Base-by-base conservation (phyloP, 495 filamentous ascomycete genomes). In the Usnea hakonensis region DNA sequence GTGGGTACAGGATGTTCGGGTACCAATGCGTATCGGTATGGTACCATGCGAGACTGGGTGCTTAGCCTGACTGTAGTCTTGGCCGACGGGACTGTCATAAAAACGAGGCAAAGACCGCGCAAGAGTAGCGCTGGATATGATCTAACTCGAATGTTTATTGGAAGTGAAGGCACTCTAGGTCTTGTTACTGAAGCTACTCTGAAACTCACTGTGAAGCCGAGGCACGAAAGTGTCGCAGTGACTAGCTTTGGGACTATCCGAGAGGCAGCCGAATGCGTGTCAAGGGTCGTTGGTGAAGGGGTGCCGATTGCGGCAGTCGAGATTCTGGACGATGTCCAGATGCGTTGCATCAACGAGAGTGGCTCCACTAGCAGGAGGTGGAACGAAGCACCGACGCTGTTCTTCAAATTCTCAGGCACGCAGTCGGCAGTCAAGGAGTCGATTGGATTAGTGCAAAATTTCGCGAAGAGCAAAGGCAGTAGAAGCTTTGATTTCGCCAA, bases 21-120 rank as follows among this genome's bases (percentile, higher is more conserved):
- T 3, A 92, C 89, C 10, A 91, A 92, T 68, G 89, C 89, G 6
- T 87, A 89, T 28, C 79, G 85, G 62, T 92, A 92, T 69, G 89
- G 89, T 0, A 91, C 89, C 9, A 92, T 92, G 89, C 88, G 87
- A 69, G 89, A 92, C 65, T 91, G 89, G 89, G 87, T 92, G 32
- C 81, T 92, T 63, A 89, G 88, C 65, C 73, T 92, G 46, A 91
- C 89, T 0, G 86, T 91, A 1, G 89, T 91, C 1, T 78, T 92
- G 16, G 87, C 88, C 13, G 89, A 91, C 70, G 89, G 89, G 5
- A 88, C 85, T 0, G 72, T 91, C 46, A 86, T 91, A 71, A 91
- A 91, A 75, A 92, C 89, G 1, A 77, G 83, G 48, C 83, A 84
- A 30, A 76, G 89, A 26, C 89, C 89, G 14, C 79, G 86, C 69